Conservation (phyloP, 129 eudicot genomes). For the Lonicera japonica region DNA sequence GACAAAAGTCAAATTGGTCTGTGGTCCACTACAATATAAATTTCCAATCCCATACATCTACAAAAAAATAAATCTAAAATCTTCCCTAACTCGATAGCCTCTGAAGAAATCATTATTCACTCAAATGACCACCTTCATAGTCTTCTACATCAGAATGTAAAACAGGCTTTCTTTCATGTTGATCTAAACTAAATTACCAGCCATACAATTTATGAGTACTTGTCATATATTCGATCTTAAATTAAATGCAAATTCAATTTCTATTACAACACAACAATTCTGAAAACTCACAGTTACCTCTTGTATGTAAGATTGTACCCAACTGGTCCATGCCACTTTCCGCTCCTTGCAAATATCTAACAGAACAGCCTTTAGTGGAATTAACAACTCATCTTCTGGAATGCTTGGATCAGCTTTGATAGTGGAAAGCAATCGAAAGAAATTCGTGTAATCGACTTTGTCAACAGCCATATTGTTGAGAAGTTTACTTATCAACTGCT, state of each 20-base stretch:
- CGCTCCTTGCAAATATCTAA: conserved; percentile 96
- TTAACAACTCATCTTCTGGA: conserved; percentile 62
- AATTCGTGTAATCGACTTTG: conserved; percentile 98
- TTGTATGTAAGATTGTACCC: conserved; percentile 77
- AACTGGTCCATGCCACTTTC: conserved; percentile 92
- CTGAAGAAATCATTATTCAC: no score
- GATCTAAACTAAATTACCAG: no score
- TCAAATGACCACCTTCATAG: no score
- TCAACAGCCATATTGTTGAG: conserved; percentile 98
- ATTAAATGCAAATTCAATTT: background rate
- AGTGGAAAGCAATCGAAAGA: conserved; percentile 81
- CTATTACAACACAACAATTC: background rate
- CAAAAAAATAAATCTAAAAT: no score
- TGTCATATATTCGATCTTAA: no score
- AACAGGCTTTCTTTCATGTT: no score
- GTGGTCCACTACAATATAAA: no score
- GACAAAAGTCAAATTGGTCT: no score
- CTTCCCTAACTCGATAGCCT: no score
- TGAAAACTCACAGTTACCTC: conserved; percentile 51
- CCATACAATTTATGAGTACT: no score
- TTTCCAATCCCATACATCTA: no score
- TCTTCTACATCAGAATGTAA: no score
- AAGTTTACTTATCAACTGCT: conserved; percentile 73
- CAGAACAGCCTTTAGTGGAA: conserved; percentile 79
- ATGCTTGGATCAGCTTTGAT: conserved; percentile 62